phyloP scores from a whole-genome alignment of 345 rosid species.

The Barbarea vulgaris region DNA sequence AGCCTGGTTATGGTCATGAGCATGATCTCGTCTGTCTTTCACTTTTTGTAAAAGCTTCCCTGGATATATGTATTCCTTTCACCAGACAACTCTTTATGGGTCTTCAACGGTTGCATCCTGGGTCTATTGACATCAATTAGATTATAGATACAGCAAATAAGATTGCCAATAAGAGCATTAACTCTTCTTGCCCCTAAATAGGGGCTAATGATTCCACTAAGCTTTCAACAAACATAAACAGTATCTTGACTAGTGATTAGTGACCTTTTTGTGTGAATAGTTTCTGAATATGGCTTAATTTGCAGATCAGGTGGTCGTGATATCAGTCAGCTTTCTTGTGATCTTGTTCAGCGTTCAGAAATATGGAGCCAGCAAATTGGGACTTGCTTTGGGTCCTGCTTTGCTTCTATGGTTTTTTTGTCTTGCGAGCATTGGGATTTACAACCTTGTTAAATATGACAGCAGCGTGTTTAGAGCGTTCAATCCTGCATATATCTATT shows the following conservation, averaged over 20 bases:
- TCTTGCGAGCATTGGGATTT: slow-evolving; percentile 86
- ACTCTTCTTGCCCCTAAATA: slow-evolving; percentile 5
- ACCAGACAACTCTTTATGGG: not conserved
- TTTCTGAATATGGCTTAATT: slow-evolving; percentile 34
- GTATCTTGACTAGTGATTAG: not conserved
- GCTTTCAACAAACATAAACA: slow-evolving; percentile 2
- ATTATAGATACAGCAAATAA: slow-evolving; percentile 9
- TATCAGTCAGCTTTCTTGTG: slow-evolving; percentile 90
- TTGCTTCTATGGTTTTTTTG: slow-evolving; percentile 92
- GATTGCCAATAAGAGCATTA: slow-evolving; percentile 1
- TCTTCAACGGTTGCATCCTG: slow-evolving; percentile 23
- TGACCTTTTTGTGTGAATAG: slow-evolving; percentile 15
- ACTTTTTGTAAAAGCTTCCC: slow-evolving; percentile 4
- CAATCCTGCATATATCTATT: slow-evolving; percentile 86
- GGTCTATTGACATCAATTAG: not conserved
- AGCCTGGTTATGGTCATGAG: not conserved
- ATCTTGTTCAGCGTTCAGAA: slow-evolving; percentile 96
- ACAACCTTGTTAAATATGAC: slow-evolving; percentile 82
- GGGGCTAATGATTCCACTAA: slow-evolving; percentile 3
- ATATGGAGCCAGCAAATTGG: slow-evolving; percentile 96
- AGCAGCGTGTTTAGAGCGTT: slow-evolving; percentile 81
- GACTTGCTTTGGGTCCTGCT: slow-evolving; percentile 94
- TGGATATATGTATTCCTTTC: slow-evolving; percentile 6
- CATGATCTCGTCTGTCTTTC: slow-evolving; percentile 18
- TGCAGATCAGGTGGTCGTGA: slow-evolving; percentile 90